Base-by-base conservation (phyloP, 73 alveolate species). In the Uronychia setigera region DNA sequence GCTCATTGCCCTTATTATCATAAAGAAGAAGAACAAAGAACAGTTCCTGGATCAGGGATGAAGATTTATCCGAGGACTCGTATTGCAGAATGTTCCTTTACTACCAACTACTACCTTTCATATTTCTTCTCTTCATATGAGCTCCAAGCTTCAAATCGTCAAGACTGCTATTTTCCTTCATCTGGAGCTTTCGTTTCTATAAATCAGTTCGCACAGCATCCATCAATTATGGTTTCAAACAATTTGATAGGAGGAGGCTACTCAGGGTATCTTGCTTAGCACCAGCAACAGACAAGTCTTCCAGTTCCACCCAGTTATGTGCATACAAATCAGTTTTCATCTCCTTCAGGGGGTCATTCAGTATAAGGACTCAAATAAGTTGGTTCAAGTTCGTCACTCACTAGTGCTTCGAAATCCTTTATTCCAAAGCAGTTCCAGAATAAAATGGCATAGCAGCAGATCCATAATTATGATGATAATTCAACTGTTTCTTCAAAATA, bases 1-100 rank as follows among this genome's bases (percentile, higher is more conserved):
- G 33, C 81, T 11, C 93, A 92, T 59, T 92, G 96, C 33, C 91
- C 96, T 0, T 88, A 92, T 35, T 92, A 77, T 58, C 96, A 92
- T 58, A 80, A 79, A 1, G 88, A 92, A 27, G 67, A 88, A 19
- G 94, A 92, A 32, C 77, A 85, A 86, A 88, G 96, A 32, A 32
- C 31, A 25, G 90, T 87, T 31, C n/a, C 85, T 26, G 26, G 79
- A 29, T 74, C 75, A 19, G 88, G 95, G 83, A 84, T 89, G 76
- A 89, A 89, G 74, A 77, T 89, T 1, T 74, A 58, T 27, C 95
- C 95, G 25, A 84, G 80, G 59, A 85, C 91, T 30, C n/a, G 95
- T 26, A 27, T 78, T 1, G 74, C 77, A 29, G 85, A 76, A 34
- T 34, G 31, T 0, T 82, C 89, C 14, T 89, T 89, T 74, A 80